These are phyloP conservation scores for Mycena indigotica DNA, from an alignment of 768 basidiomycete genomes.

Conservation along the genomic window DNA sequence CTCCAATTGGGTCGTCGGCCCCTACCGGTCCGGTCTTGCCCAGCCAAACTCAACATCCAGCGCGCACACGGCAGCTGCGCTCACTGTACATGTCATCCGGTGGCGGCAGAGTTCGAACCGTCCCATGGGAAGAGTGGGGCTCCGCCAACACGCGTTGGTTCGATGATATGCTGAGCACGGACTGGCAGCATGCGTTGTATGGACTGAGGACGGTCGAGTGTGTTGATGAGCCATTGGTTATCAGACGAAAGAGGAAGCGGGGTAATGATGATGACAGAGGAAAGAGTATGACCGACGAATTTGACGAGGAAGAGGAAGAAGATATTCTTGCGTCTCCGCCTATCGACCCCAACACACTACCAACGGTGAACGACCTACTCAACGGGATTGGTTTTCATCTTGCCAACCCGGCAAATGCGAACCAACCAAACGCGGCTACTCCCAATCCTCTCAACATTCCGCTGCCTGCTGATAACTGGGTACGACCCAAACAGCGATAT, in stretches of 20 bases:
- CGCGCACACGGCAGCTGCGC: constrained; percentile 17
- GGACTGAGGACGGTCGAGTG: constrained; percentile 54
- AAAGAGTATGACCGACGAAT: too few relatives aligned
- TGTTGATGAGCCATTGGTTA: constrained; percentile 14
- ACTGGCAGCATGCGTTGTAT: constrained; percentile 59
- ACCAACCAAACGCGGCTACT: not conserved
- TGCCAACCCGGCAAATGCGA: constrained; percentile 8
- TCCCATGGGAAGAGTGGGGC: constrained; percentile 57
- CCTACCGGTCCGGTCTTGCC: not conserved
- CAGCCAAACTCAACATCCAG: not conserved
- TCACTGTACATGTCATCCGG: constrained; percentile 11
- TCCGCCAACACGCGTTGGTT: constrained; percentile 57
- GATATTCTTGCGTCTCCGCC: not conserved
- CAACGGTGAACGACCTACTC: constrained; percentile 18
- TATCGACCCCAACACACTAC: constrained; percentile 9
- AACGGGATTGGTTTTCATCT: constrained; percentile 18
- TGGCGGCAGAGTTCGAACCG: constrained; percentile 16
- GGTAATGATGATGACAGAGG: too few relatives aligned
- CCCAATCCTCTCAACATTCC: not conserved
- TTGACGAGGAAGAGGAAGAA: constrained; percentile 2
- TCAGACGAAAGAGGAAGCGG: constrained; percentile 4
- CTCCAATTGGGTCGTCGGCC: constrained; percentile 1
- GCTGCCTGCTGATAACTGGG: not conserved
- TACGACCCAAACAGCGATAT: constrained; percentile 17
- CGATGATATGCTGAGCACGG: constrained; percentile 48